Conservation (phyloP, 2,329 filamentous ascomycete species). For the Fusarium avenaceum region DNA sequence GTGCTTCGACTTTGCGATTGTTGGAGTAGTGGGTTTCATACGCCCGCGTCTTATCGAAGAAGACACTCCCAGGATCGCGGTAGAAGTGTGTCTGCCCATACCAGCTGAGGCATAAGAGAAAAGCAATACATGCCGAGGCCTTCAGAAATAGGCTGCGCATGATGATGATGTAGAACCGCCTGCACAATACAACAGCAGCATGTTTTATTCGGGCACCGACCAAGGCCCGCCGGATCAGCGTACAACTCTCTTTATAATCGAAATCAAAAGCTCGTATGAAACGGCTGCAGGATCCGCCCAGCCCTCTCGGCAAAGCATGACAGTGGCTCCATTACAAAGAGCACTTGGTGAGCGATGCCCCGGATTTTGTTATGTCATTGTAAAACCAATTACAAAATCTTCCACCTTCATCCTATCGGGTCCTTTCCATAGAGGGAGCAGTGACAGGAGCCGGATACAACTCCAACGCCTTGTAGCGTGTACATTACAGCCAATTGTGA, state of each 20-base stretch:
- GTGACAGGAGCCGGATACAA: background rate
- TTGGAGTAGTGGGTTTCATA: conserved; percentile 17
- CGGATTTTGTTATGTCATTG: background rate
- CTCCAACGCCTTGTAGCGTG: background rate
- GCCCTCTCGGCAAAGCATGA: background rate
- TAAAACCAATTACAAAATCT: background rate
- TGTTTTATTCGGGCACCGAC: background rate
- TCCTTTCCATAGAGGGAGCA: background rate
- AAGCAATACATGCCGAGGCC: background rate
- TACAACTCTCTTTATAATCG: background rate
- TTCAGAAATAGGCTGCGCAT: conserved; percentile 19
- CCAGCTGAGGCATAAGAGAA: conserved; percentile 15
- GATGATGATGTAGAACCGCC: background rate
- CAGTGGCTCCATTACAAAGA: background rate
- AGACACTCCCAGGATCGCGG: conserved; percentile 28
- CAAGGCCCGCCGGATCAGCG: background rate
- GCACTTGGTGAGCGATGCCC: background rate
- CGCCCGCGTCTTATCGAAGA: conserved; percentile 23
- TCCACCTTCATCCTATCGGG: background rate
- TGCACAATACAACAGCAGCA: background rate
- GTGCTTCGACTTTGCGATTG: conserved; percentile 3
- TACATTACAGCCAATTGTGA: background rate
- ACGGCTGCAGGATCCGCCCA: background rate
- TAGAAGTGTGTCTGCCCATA: conserved; percentile 23
- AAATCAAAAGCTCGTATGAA: background rate